phyloP scores from a whole-genome alignment of 495 filamentous ascomycete species.

The Patellaria atrata region DNA sequence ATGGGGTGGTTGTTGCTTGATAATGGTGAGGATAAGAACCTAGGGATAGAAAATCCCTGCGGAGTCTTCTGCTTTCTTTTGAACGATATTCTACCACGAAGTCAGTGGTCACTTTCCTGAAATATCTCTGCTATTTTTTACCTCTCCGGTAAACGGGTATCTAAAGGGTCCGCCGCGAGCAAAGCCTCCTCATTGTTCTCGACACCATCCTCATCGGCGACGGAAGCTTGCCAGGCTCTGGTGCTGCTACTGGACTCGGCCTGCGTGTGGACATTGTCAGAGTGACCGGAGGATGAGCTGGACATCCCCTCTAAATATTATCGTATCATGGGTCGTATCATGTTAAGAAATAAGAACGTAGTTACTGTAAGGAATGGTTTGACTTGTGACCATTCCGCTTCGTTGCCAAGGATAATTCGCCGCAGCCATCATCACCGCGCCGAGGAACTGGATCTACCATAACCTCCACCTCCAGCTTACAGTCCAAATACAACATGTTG shows the following conservation, averaged over 20 bases:
- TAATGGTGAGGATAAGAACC: constrained; percentile 35
- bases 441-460: too few relatives aligned
- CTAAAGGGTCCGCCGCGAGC: constrained; percentile 23
- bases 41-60: constrained; percentile 41
- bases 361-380: too few relatives aligned
- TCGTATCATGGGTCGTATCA: too few relatives aligned
- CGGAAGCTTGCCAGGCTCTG: constrained; percentile 12
- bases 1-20: constrained; percentile 16
- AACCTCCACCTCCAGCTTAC: too few relatives aligned
- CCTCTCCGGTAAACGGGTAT: constrained; percentile 19
- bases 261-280: constrained; percentile 21
- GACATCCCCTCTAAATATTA: constrained; percentile 25
- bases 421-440: too few relatives aligned
- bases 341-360: too few relatives aligned
- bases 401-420: too few relatives aligned
- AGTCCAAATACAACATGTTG: too few relatives aligned
- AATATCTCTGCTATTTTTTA: too few relatives aligned
- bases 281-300: constrained; percentile 23
- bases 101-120: background rate
- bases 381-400: too few relatives aligned
- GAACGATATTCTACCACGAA: constrained; percentile 49
- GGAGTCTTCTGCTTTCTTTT: constrained; percentile 65
- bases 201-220: constrained; percentile 20
- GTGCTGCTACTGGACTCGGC: constrained; percentile 24
- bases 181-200: constrained; percentile 23